Evolutionary conservation across 225 moss, liverwort and hornwort species (phyloP).

Genomic region (Pseudisothecium myosuroides): DNA sequence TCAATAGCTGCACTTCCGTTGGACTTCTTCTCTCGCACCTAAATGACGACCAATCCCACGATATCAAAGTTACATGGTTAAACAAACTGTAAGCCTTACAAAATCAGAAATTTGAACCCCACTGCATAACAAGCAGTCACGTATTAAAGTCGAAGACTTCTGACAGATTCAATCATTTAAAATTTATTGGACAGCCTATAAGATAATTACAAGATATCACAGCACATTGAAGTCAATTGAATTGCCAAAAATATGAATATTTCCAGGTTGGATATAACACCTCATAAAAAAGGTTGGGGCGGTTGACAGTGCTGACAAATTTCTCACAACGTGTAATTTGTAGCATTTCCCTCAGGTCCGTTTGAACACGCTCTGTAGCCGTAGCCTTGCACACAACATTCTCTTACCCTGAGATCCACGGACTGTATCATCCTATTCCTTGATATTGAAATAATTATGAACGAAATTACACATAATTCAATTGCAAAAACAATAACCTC

Average conservation of each 20-base stretch:
- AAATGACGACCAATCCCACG: not conserved
- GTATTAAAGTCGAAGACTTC: not conserved
- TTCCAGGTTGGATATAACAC: conserved; percentile 15
- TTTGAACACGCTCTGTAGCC: conserved; percentile 93
- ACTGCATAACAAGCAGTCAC: not conserved
- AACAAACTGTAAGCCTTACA: not conserved
- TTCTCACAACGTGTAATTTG: conserved; percentile 78
- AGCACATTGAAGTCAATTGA: not conserved
- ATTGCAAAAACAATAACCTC: not conserved
- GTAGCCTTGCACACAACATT: conserved; percentile 68
- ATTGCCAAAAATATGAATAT: not conserved
- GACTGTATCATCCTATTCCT: not conserved
- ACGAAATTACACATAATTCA: not conserved
- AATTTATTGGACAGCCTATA: not conserved
- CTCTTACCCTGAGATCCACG: conserved; percentile 17
- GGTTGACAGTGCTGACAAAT: conserved; percentile 91
- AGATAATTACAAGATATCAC: not conserved
- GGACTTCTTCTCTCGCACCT: conserved; percentile 89
- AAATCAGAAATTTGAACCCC: not conserved
- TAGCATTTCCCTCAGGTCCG: conserved; percentile 86
- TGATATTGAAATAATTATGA: not conserved
- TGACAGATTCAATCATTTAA: not conserved
- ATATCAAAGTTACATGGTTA: not conserved
- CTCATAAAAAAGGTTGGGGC: conserved; percentile 94
- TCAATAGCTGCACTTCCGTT: conserved; percentile 79